A percentile compares a stretch with the other conserved stretches of the same genome.
Evolutionary conservation across 441 rosid species (phyloP).

Genomic region (Sinapis alba): DNA sequence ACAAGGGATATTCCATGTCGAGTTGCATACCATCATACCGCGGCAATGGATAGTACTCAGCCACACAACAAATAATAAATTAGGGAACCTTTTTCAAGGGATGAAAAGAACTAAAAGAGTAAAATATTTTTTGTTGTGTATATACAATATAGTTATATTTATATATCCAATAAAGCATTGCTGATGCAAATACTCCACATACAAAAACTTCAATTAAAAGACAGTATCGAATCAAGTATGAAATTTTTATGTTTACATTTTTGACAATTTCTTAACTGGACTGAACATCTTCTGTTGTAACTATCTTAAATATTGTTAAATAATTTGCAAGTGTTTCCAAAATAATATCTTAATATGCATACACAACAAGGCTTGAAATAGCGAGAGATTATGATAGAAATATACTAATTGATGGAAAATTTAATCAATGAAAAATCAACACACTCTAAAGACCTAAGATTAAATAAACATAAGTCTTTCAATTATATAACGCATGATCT

Average conservation of each 20-base stretch:
- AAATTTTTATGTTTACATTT: slow-evolving; percentile 13
- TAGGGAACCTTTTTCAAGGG: neutral
- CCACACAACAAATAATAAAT: slow-evolving; percentile 25
- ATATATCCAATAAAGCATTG: slow-evolving; percentile 8
- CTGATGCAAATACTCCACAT: slow-evolving; percentile 40
- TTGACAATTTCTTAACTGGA: neutral
- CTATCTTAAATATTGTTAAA: neutral
- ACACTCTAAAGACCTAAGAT: slow-evolving; percentile 3
- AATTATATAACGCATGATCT: slow-evolving; percentile 24
- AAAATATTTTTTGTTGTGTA: neutral
- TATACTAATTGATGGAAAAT: neutral
- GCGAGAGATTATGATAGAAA: slow-evolving; percentile 4
- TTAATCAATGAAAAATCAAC: slow-evolving; percentile 13
- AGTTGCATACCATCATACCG: neutral
- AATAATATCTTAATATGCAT: neutral
- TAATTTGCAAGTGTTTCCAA: neutral
- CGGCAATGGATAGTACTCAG: slow-evolving; percentile 12
- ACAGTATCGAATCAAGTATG: slow-evolving; percentile 30
- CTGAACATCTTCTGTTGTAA: neutral
- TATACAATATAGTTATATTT: neutral
- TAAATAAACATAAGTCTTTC: slow-evolving; percentile 12
- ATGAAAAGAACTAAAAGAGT: neutral
- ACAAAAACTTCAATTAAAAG: slow-evolving; percentile 37
- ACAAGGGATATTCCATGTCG: neutral
- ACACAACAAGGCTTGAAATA: neutral